These are phyloP conservation scores for Phytophthora meadii DNA, from an alignment of 352 stramenopile species.

Conservation along the genomic window DNA sequence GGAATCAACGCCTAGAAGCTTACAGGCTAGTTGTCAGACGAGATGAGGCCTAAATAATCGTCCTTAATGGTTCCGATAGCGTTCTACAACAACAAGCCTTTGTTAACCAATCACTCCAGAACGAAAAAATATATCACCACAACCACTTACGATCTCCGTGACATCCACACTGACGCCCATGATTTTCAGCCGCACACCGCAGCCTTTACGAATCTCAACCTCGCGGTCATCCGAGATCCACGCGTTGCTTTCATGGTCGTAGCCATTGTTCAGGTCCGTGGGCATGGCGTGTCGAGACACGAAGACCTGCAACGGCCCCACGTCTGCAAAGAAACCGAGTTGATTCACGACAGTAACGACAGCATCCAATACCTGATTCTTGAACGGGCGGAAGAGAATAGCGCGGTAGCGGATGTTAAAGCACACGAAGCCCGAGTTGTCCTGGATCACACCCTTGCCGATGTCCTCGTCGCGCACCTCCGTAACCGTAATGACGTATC, in stretches of 20 bases:
- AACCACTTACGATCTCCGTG: conserved; percentile 89
- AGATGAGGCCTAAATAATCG: conserved; percentile 98
- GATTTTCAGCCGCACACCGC: conserved; percentile 96
- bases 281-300: conserved; percentile 96
- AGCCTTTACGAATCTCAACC: conserved; percentile 96
- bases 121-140: background rate
- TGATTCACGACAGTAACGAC: conserved; percentile 97
- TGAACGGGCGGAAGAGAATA: conserved; percentile 97
- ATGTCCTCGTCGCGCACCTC: conserved; percentile 97
- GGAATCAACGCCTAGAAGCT: conserved; percentile 1
- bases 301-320: conserved; percentile 97
- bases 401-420: conserved; percentile 97
- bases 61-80: conserved; percentile 98
- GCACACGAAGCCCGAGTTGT: conserved; percentile 96
- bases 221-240: conserved; percentile 98
- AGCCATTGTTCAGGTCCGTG: conserved; percentile 95
- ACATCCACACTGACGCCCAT: conserved; percentile 97
- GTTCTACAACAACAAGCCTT: conserved; percentile 62
- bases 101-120: conserved; percentile 12
- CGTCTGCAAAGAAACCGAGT: conserved; percentile 97
- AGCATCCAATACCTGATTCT: conserved; percentile 98
- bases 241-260: conserved; percentile 96
- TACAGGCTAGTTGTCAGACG: conserved; percentile 70
- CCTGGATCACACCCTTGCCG: conserved; percentile 97
- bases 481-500: conserved; percentile 98